A percentile compares a stretch with the other conserved stretches of the same genome.
These are phyloP conservation scores for Vanrija sp. DNA, from an alignment of 1,284 basidiomycete species.

Conservation along the genomic window DNA sequence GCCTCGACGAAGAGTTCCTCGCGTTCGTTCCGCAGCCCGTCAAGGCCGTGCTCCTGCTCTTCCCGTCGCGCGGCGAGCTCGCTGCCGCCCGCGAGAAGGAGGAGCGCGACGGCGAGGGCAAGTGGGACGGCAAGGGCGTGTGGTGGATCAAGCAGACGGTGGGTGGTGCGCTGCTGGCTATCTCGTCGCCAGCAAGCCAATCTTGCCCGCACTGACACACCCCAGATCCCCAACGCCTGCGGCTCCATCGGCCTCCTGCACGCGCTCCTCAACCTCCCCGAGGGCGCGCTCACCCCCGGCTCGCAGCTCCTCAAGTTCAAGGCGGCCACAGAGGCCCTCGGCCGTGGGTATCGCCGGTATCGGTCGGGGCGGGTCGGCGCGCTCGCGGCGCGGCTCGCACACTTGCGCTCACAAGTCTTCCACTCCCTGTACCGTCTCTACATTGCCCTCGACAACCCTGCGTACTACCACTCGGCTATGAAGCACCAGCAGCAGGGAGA, in stretches of 20 bases:
- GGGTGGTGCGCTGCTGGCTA: slow-evolving; percentile 14
- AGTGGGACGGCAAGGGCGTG: slow-evolving; percentile 35
- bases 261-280: slow-evolving; percentile 52
- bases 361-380: background rate
- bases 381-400: no score
- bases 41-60: slow-evolving; percentile 75
- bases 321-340: slow-evolving; percentile 27
- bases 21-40: slow-evolving; percentile 64
- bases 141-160: slow-evolving; percentile 54
- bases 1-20: slow-evolving; percentile 74
- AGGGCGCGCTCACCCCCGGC: slow-evolving; percentile 22
- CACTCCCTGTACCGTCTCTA: no score
- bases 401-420: no score
- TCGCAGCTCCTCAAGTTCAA: slow-evolving; percentile 41
- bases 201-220: no score
- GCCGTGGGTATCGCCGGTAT: slow-evolving; percentile 21
- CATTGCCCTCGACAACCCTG: no score
- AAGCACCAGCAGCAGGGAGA: no score
- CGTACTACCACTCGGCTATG: no score
- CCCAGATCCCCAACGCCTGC: slow-evolving; percentile 73
- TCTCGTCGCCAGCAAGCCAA: no score
- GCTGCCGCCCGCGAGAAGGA: slow-evolving; percentile 56
- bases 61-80: slow-evolving; percentile 62
- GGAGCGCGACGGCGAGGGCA: slow-evolving; percentile 28
- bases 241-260: slow-evolving; percentile 85